These are phyloP conservation scores for Paramecium tetraurelia DNA, from an alignment of 73 alveolate species.

Conservation along the genomic window DNA sequence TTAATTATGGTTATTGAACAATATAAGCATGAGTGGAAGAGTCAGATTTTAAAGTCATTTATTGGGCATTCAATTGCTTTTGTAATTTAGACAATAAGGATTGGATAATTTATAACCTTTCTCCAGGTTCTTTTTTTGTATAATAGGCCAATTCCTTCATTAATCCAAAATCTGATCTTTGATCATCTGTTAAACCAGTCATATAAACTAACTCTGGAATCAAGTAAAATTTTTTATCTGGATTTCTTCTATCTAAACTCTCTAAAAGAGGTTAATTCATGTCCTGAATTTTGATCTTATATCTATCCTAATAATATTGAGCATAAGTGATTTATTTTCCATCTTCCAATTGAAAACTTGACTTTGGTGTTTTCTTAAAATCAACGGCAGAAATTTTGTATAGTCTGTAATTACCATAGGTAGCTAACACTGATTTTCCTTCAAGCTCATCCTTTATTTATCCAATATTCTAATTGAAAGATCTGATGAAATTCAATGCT, in stretches of 20 bases:
- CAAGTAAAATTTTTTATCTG: constrained; percentile 72
- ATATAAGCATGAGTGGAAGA: background rate
- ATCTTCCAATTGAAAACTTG: constrained; percentile 56
- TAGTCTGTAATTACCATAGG: constrained; percentile 75
- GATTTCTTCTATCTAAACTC: constrained; percentile 64
- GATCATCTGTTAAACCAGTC: constrained; percentile 92
- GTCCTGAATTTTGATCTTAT: constrained; percentile 73
- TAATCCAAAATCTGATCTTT: constrained; percentile 77
- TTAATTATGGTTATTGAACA: background rate
- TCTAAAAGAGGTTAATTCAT: constrained; percentile 70
- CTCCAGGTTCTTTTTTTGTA: constrained; percentile 71
- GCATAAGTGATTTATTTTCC: constrained; percentile 71
- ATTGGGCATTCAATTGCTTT: background rate
- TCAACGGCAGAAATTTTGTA: constrained; percentile 79
- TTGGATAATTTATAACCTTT: constrained; percentile 65
- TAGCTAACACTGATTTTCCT: constrained; percentile 74
- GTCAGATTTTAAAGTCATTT: background rate
- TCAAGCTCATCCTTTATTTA: constrained; percentile 39
- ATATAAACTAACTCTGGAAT: constrained; percentile 88
- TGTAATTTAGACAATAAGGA: background rate
- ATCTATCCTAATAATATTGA: constrained; percentile 79
- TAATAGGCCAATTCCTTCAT: constrained; percentile 81
- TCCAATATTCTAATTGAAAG: background rate
- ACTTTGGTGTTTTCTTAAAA: constrained; percentile 72
- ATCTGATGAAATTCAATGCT: background rate